Percentiles rank a stretch among this genome's conserved stretches.
Conservation (phyloP, 2,329 filamentous ascomycete species). For the Fusarium duplospermum region DNA sequence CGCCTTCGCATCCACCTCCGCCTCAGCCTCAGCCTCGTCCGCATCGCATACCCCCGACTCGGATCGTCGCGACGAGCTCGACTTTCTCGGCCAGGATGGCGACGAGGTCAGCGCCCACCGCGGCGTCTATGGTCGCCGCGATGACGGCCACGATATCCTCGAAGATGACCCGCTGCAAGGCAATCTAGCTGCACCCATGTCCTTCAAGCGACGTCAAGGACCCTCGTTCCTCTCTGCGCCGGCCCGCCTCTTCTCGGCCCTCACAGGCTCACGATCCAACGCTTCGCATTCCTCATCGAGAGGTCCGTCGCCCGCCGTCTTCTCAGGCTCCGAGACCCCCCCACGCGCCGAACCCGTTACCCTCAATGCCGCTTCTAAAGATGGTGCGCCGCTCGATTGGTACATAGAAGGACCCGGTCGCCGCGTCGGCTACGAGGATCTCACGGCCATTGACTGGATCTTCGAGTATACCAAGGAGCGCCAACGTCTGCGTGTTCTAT, state of each 20-base stretch:
- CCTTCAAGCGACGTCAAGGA: constrained; percentile 78
- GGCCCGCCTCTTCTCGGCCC: constrained; percentile 60
- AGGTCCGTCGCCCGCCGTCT: constrained; percentile 34
- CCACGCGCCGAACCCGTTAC: constrained; percentile 21
- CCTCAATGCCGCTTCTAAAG: constrained; percentile 52
- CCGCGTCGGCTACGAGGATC: constrained; percentile 92
- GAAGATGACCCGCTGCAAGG: constrained; percentile 67
- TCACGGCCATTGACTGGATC: constrained; percentile 99
- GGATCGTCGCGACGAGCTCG: constrained; percentile 61
- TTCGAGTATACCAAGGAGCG: constrained; percentile 98
- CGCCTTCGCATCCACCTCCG: constrained; percentile 51
- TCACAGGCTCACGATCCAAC: constrained; percentile 49
- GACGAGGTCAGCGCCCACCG: constrained; percentile 38
- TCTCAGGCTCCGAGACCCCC: constrained; percentile 21
- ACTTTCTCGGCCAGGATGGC: constrained; percentile 53
- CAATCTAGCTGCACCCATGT: constrained; percentile 64
- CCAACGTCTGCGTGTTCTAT: constrained; percentile 83
- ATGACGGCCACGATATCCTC: constrained; percentile 53
- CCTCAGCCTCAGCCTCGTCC: constrained; percentile 37
- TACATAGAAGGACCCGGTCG: constrained; percentile 89
- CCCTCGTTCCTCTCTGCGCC: constrained; percentile 59
- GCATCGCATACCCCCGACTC: constrained; percentile 46
- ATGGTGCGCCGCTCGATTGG: constrained; percentile 76
- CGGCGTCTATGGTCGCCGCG: constrained; percentile 15
- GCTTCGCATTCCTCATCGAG: constrained; percentile 21